phyloP scores from a whole-genome alignment of 2,329 filamentous ascomycete genomes.

The Camillea tinctor region DNA sequence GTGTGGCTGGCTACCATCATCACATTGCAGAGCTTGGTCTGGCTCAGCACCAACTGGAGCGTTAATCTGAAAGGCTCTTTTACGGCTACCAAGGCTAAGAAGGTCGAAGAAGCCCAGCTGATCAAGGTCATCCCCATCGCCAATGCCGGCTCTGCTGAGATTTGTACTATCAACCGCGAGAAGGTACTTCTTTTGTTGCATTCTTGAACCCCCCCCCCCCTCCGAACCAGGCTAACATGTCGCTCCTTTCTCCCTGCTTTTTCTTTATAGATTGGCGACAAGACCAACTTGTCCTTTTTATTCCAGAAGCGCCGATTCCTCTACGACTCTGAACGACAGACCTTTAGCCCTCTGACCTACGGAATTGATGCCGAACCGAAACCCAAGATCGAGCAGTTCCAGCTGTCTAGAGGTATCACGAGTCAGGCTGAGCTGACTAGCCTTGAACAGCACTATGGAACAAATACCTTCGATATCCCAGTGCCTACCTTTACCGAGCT shows the following conservation, averaged over 20 bases:
- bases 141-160: conserved; percentile 87
- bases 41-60: conserved; percentile 98
- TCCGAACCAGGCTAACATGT: conserved; percentile 1
- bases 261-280: conserved; percentile 70
- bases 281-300: conserved; percentile 79
- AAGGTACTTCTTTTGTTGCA: conserved; percentile 44
- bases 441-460: conserved; percentile 88
- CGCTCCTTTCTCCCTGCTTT: conserved; percentile 1
- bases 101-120: conserved; percentile 71
- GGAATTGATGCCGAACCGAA: conserved; percentile 83
- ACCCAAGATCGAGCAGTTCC: conserved; percentile 74
- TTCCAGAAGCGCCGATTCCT: conserved; percentile 98
- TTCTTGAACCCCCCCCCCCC: no score
- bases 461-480: conserved; percentile 96
- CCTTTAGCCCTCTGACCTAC: conserved; percentile 82
- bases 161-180: conserved; percentile 78
- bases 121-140: conserved; percentile 91
- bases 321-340: conserved; percentile 67
- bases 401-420: conserved; percentile 73
- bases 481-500: conserved; percentile 94
- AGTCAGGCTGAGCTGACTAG: conserved; percentile 73
- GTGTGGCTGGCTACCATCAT: conserved; percentile 88
- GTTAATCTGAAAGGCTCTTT: conserved; percentile 82
- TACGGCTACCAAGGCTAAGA: conserved; percentile 69
- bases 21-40: conserved; percentile 82